phyloP scores from a whole-genome alignment of 2,329 filamentous ascomycete genomes.

The Parastagonospora avenae region DNA sequence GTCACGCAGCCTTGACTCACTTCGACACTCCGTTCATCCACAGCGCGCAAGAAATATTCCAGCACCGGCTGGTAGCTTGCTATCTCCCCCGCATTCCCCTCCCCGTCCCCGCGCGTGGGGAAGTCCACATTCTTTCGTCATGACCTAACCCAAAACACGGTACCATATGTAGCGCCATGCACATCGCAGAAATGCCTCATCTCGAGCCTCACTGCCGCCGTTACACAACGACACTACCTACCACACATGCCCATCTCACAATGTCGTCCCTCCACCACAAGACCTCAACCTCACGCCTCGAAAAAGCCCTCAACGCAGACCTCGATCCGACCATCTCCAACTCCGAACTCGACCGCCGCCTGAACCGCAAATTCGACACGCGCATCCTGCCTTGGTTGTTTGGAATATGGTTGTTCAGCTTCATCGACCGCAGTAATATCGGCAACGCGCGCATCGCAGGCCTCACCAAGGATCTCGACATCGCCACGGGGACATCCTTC shows the following conservation, averaged over 20 bases:
- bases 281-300: not conserved
- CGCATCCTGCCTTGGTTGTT: conserved; percentile 55
- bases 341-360: conserved; percentile 33
- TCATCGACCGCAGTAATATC: conserved; percentile 52
- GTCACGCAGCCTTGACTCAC: too few relatives aligned
- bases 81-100: not conserved
- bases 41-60: too few relatives aligned
- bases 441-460: conserved; percentile 53
- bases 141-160: not conserved
- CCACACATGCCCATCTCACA: not conserved
- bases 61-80: too few relatives aligned
- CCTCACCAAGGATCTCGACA: conserved; percentile 45
- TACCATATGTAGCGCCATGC: not conserved
- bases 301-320: not conserved
- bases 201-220: not conserved
- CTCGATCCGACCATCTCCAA: not conserved
- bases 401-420: conserved; percentile 53
- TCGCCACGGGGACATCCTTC: conserved; percentile 47
- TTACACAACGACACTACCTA: not conserved
- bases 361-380: conserved; percentile 51
- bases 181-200: not conserved
- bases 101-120: not conserved
- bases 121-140: not conserved
- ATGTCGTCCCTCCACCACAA: not conserved
- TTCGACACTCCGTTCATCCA: too few relatives aligned